Evolutionary conservation across 495 filamentous ascomycete species (phyloP), one percentile per base, ranked within the genome.

Genomic region (Penicillium manginii): DNA sequence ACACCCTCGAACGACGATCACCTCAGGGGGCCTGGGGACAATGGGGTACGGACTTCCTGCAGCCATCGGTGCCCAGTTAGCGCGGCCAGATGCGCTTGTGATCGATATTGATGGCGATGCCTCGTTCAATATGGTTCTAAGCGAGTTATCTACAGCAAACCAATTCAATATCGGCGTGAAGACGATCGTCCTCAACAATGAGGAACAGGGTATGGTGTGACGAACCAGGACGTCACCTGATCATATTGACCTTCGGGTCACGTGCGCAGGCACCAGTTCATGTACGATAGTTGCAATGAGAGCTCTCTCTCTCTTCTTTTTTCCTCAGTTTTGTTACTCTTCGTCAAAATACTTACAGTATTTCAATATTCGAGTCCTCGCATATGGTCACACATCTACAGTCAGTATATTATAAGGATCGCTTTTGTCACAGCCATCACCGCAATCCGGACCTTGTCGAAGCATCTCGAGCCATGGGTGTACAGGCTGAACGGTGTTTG

Each of bases 381-480:
- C n/a, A n/a, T 40, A 98, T 98, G 93, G 91, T 97, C 8, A 96
- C 93, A 9, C 92, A 98, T 77, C 96, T 92, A 92, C 92, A 96
- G 72, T 88, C 88, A 58, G 83, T 96, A 46, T 96, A 96, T 76
- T 97, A 94, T 76, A 85, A 94, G 63, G 91, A 96, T 67, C 87
- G 93, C 50, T 96, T 93, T 73, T 84, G 91, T 15, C 92, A 96
- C 72, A 96, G 91, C 2, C 92, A 96, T 65, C 92, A 26, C 18
- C 43, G 22, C 43, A 47, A 22, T 47, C 43, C 43, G 12, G 43
- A 21, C 21, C 21, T 47, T 26, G 43, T 21, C 10, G 43, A 47
- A 14, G 8, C 43, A 47, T 47, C 43, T 47, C 22, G 18, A 21
- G 43, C 43, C 43, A 40, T 40, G 37, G 37, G 37, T 40, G 37